A percentile compares a stretch with the other conserved stretches of the same genome.
These are phyloP conservation scores for Nakazawaea ambrosiae DNA, from an alignment of 805 yeast genomes.

Conservation along the genomic window DNA sequence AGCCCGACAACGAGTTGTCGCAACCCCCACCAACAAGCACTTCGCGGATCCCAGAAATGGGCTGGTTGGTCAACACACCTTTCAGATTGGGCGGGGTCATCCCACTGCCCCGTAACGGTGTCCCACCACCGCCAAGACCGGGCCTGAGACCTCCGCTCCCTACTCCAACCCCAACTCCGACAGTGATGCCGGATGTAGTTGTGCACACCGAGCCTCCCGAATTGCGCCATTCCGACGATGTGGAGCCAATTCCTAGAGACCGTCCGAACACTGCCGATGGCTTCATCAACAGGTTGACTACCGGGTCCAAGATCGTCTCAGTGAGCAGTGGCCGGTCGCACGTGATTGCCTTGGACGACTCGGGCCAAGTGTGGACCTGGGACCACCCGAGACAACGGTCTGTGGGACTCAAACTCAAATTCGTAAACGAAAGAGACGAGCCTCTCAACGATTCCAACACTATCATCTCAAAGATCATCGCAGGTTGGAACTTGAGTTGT, in stretches of 20 bases:
- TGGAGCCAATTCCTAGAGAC: constrained; percentile 10
- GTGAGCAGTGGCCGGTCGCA: constrained; percentile 61
- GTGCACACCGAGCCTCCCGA: constrained; percentile 4
- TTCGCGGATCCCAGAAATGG: constrained; percentile 1
- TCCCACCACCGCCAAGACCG: constrained; percentile 6
- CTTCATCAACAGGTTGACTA: not conserved
- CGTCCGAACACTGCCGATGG: constrained; percentile 16
- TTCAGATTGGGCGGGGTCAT: constrained; percentile 1
- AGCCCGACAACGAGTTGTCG: not conserved
- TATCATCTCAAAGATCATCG: constrained; percentile 39
- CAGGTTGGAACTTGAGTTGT: constrained; percentile 64
- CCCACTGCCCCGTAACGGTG: not conserved
- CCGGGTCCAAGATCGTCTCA: constrained; percentile 20
- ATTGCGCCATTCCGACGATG: constrained; percentile 11
- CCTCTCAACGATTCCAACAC: constrained; percentile 12
- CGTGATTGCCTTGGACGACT: constrained; percentile 49
- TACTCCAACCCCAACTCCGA: not conserved
- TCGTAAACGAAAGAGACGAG: constrained; percentile 22
- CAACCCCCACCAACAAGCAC: not conserved
- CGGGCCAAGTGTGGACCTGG: constrained; percentile 53
- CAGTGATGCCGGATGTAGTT: constrained; percentile 1
- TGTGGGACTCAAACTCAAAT: constrained; percentile 37
- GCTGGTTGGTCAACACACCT: not conserved
- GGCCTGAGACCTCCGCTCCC: constrained; percentile 1
- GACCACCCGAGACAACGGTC: constrained; percentile 32